Conservation (phyloP, 2,329 filamentous ascomycete species). For the Aspergillus pseudonomiae region DNA sequence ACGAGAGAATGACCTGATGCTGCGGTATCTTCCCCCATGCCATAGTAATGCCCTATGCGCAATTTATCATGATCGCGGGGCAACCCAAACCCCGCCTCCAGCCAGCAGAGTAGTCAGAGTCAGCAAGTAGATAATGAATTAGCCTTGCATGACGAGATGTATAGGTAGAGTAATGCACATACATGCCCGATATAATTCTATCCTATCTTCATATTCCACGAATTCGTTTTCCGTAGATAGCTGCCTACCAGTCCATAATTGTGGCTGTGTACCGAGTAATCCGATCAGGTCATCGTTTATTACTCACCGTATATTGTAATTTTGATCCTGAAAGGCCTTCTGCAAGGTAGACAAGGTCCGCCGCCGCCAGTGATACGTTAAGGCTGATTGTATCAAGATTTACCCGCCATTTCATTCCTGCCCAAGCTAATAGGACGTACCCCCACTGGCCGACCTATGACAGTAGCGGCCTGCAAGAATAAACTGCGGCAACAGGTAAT, state of each 20-base stretch:
- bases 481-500: slow-evolving; percentile 19
- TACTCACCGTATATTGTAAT: slow-evolving; percentile 26
- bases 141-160: slow-evolving; percentile 17
- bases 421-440: slow-evolving; percentile 23
- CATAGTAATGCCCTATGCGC: neutral
- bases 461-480: slow-evolving; percentile 6
- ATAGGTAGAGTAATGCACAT: neutral
- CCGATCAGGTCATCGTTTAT: slow-evolving; percentile 14
- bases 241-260: slow-evolving; percentile 12
- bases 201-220: neutral
- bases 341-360: slow-evolving; percentile 25
- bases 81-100: slow-evolving; percentile 12
- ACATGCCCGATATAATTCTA: neutral
- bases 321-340: slow-evolving; percentile 8
- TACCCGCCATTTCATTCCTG: slow-evolving; percentile 25
- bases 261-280: slow-evolving; percentile 19
- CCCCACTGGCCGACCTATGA: slow-evolving; percentile 16
- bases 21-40: slow-evolving; percentile 4
- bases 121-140: slow-evolving; percentile 11
- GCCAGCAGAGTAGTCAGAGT: slow-evolving; percentile 6
- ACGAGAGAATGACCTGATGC: slow-evolving; percentile 7
- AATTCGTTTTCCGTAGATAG: slow-evolving; percentile 4
- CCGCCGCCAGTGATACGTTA: slow-evolving; percentile 8
- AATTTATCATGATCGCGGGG: slow-evolving; percentile 10
- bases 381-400: slow-evolving; percentile 16